Evolutionary conservation across 2,329 filamentous ascomycete species (phyloP), one percentile per base, ranked within the genome.

Genomic region (Xylariales sp.): DNA sequence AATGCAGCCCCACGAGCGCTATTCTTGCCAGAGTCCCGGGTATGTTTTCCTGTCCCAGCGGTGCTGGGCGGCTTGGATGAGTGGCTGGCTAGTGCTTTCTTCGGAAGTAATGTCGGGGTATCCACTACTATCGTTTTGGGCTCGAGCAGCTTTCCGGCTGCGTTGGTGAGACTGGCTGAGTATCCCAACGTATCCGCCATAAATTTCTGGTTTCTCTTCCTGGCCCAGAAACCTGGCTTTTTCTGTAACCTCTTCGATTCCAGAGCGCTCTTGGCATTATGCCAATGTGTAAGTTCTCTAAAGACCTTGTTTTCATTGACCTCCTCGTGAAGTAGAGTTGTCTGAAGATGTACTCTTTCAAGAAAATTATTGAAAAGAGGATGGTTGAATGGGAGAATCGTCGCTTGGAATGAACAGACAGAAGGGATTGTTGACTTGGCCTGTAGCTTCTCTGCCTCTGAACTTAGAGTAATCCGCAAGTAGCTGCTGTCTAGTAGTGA

Each of bases 111-210:
- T 14, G 48, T 39, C 48, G 61, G 16, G 3, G 34, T 23, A 52
- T 86, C 83, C 1, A 90, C 85, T 56, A 93, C 85, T 57, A 93
- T 86, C 3, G 82, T 87, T 75, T 93, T 89, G 0, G 89, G 89
- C 30, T 90, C 83, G 5, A 93, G 82, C 2, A 81, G 81, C 70
- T 89, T 91, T 3, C 90, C 90, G 1, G 84, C 81, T 0, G 87
- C 83, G 64, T 89, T 90, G 0, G 89, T 91, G 54, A 93, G 81
- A 77, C 90, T 92, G 12, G 89, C 89, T 1, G 91, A 89, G 75
- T 93, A 94, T 1, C 84, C 82, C 34, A 85, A 84, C 78, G 91
- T 91, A 66, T 92, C 89, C 1, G 86, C 84, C 86, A 92, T 91
- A 74, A 88, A 89, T 59, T 82, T 83, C 72, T 93, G 90, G 52